A percentile compares a stretch with the other conserved stretches of the same genome.
phyloP scores from a whole-genome alignment of 2,329 filamentous ascomycete species.

The Neonectria coccinea region DNA sequence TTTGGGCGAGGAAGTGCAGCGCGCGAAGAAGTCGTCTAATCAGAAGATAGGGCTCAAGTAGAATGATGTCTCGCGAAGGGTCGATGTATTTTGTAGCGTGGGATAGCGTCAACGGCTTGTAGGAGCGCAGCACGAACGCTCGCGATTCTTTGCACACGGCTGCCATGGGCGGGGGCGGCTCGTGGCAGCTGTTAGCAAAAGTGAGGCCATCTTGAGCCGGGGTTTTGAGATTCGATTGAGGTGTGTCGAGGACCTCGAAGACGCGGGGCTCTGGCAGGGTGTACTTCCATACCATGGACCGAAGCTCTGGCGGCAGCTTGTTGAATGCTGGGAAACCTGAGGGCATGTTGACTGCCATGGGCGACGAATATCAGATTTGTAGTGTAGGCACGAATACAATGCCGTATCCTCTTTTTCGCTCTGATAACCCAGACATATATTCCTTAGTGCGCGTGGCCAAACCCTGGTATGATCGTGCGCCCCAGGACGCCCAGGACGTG shows the following conservation, averaged over 20 bases:
- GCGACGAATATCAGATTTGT: constrained; percentile 7
- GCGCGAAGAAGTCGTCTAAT: constrained; percentile 34
- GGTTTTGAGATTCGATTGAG: constrained; percentile 35
- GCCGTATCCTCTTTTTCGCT: constrained; percentile 1
- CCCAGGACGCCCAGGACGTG: constrained; percentile 14
- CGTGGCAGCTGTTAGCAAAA: constrained; percentile 36
- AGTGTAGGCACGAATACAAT: not conserved
- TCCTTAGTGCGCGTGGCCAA: constrained; percentile 10
- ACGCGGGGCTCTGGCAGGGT: constrained; percentile 36
- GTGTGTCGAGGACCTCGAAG: constrained; percentile 39
- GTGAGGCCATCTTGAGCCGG: constrained; percentile 32
- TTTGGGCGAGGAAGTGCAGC: constrained; percentile 33
- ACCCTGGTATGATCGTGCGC: constrained; percentile 25
- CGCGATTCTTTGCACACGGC: constrained; percentile 32
- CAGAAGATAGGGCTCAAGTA: constrained; percentile 35
- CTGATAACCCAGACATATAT: constrained; percentile 16
- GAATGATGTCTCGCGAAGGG: constrained; percentile 32
- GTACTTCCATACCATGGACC: constrained; percentile 36
- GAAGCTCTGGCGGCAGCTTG: constrained; percentile 35
- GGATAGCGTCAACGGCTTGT: constrained; percentile 30
- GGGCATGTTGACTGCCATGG: constrained; percentile 11
- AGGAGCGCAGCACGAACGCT: constrained; percentile 29
- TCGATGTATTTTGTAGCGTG: constrained; percentile 35
- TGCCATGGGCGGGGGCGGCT: constrained; percentile 31
- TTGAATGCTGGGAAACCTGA: constrained; percentile 31